Evolutionary conservation across 768 basidiomycete species (phyloP).

Genomic region (Tricholomella constricta): DNA sequence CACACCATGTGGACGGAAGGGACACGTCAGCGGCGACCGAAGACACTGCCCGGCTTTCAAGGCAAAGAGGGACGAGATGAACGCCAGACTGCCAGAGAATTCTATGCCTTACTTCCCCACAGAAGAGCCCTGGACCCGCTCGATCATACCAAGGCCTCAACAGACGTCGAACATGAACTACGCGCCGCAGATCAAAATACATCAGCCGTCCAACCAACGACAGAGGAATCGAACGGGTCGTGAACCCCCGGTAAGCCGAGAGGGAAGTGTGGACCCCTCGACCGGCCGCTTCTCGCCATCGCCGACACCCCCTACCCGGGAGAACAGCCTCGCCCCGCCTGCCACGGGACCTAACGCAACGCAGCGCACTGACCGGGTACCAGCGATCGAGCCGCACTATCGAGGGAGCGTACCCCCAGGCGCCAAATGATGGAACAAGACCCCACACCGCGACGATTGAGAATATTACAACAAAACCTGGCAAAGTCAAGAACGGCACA

Average conservation of each 20-base stretch:
- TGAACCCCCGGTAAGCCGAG: background rate
- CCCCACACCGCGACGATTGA: background rate
- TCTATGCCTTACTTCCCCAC: constrained; percentile 11
- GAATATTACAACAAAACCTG: too few relatives aligned
- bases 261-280: background rate
- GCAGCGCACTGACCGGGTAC: background rate
- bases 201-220: too few relatives aligned
- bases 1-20: too few relatives aligned
- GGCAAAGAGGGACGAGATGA: background rate
- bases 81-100: constrained; percentile 6
- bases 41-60: constrained; percentile 17
- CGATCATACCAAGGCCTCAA: background rate
- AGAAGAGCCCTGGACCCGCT: background rate
- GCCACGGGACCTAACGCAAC: background rate
- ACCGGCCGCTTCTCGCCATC: too few relatives aligned
- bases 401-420: background rate
- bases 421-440: background rate
- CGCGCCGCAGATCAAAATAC: too few relatives aligned
- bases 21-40: too few relatives aligned
- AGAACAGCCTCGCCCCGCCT: too few relatives aligned
- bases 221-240: background rate
- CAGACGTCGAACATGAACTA: too few relatives aligned
- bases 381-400: background rate
- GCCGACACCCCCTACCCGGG: too few relatives aligned
- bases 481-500: background rate